Evolutionary conservation across 2,329 filamentous ascomycete genomes (phyloP), one percentile per base, ranked within the genome.

Genomic region (Metarhizium anisopliae): DNA sequence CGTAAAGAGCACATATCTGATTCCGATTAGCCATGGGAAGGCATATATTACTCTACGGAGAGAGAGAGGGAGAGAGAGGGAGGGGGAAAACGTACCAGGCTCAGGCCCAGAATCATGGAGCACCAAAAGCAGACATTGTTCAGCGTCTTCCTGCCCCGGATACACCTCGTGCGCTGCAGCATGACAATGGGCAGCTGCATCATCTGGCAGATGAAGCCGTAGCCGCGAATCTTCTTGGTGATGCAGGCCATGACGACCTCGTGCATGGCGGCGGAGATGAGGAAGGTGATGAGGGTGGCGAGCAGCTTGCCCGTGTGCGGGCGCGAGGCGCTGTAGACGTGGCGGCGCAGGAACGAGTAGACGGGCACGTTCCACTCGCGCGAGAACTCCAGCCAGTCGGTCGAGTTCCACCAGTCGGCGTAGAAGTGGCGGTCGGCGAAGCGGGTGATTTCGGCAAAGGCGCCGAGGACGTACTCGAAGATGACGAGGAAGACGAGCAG

Each of bases 171-270:
- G 59, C 89, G 82, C 75, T 97, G 94, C 35, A 97, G 75, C 70
- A 92, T 83, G n/a, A 97, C 89, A 62, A 97, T 94, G 0, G 94
- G 94, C 62, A 97, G 80, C 77, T 99, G 94, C 59, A 95, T 74
- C 94, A 99, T 97, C 84, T 96, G 94, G 59, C 90, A 88, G 20
- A 95, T 67, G 68, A 96, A 95, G 10, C 93, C 94, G 67, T 97
- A 99, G 13, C 94, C 94, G 42, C 94, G 78, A 50, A 97, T 78
- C 75, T 99, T 97, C 77, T 96, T 93, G 30, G 92, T 96, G 68
- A 99, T 97, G 70, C 93, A 97, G 7, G 89, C 91, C 89, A 99
- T 95, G 65, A 99, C 89, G 56, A 99, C 81, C 72, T 99, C 94
- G 68, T 97, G 94, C 16, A 90, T 91, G 25, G 95, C 68, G 40